phyloP scores from a whole-genome alignment of 148 eudicot genomes.

The Pouteria glomerata region DNA sequence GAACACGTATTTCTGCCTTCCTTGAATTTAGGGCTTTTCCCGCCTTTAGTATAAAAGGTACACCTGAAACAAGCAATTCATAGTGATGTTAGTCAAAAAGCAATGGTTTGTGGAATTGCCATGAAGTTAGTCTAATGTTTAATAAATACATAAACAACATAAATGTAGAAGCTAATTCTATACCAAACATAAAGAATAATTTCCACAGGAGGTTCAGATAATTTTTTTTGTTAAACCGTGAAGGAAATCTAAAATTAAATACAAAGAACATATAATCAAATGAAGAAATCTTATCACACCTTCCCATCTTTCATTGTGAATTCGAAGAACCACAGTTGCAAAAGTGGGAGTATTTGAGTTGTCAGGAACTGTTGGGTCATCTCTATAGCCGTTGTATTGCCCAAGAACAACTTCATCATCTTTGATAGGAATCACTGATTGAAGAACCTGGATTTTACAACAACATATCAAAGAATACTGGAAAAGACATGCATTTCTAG shows the following conservation, averaged over 20 bases:
- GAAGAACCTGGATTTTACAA: slow-evolving; percentile 59
- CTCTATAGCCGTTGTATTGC: slow-evolving; percentile 85
- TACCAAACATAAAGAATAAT: not conserved
- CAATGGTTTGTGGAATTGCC: slow-evolving; percentile 8
- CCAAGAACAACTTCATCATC: slow-evolving; percentile 95
- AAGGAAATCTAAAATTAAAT: not conserved
- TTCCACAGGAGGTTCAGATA: too few relatives aligned
- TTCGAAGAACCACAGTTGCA: slow-evolving; percentile 70
- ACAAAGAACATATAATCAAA: not conserved
- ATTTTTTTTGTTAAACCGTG: not conserved
- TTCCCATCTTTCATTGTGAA: slow-evolving; percentile 99
- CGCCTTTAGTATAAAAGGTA: slow-evolving; percentile 91
- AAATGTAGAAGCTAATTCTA: not conserved
- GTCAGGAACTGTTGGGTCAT: slow-evolving; percentile 89
- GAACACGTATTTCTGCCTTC: slow-evolving; percentile 94
- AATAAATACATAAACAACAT: not conserved
- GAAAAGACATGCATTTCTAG: not conserved
- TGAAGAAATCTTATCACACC: slow-evolving; percentile 31
- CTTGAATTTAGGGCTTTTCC: slow-evolving; percentile 86
- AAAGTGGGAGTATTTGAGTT: slow-evolving; percentile 91
- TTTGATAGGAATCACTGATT: slow-evolving; percentile 61
- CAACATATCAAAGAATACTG: not conserved
- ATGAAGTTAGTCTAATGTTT: not conserved
- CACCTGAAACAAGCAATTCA: slow-evolving; percentile 53
- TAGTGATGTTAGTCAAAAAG: slow-evolving; percentile 5